Evolutionary conservation across 805 yeast species (phyloP).

Genomic region (Cyberlindnera nakhonratchasimensis): DNA sequence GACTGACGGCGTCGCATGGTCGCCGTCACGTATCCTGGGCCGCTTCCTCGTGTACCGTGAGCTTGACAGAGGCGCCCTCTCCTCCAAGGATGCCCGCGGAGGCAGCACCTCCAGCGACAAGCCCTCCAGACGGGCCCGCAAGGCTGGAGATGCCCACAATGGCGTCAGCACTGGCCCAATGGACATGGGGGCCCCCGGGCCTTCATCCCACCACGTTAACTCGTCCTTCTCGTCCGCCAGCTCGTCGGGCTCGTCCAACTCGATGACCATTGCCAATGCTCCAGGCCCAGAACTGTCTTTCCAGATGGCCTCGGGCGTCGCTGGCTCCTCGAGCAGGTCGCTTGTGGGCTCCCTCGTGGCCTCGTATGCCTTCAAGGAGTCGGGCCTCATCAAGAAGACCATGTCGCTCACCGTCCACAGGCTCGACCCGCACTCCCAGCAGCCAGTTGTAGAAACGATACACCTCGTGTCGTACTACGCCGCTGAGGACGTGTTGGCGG

Average conservation of each 20-base stretch:
- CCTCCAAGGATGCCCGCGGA: slow-evolving; percentile 11
- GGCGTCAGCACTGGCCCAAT: neutral
- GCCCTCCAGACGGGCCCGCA: no score
- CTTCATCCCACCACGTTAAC: neutral
- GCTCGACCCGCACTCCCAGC: slow-evolving; percentile 13
- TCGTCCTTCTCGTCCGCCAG: slow-evolving; percentile 1
- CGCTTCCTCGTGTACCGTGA: slow-evolving; percentile 83
- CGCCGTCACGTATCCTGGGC: slow-evolving; percentile 85
- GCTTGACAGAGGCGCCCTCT: slow-evolving; percentile 40
- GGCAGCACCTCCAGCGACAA: neutral
- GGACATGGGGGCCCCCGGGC: neutral
- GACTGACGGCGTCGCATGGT: slow-evolving; percentile 97
- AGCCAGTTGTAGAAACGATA: slow-evolving; percentile 35
- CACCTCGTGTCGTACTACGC: slow-evolving; percentile 80
- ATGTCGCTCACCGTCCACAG: slow-evolving; percentile 40
- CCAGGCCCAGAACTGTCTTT: neutral
- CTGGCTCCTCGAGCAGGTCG: slow-evolving; percentile 30
- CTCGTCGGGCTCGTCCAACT: neutral
- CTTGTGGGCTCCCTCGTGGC: slow-evolving; percentile 56
- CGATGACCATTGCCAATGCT: neutral
- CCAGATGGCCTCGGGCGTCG: no score
- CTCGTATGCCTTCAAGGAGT: slow-evolving; percentile 61
- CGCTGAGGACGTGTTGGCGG: slow-evolving; percentile 66
- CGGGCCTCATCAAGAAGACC: slow-evolving; percentile 82
- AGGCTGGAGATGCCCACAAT: no score